phyloP scores from a whole-genome alignment of 2,329 filamentous ascomycete species.

The Calonectria ilicicola region DNA sequence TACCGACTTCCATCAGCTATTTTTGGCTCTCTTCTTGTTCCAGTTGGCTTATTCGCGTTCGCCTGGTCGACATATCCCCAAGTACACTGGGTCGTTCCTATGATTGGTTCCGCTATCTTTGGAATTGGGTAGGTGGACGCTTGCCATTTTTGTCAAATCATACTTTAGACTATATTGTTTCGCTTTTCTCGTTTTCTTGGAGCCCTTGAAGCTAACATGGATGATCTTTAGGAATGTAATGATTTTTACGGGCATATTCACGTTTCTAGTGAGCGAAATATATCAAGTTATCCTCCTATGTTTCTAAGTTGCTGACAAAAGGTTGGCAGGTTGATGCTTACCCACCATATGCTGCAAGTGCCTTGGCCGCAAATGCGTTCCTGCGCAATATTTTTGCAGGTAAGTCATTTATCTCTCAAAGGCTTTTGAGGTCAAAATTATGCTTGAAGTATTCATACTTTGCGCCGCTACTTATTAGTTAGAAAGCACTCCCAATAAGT shows the following conservation, averaged over 20 bases:
- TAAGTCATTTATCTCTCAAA: neutral
- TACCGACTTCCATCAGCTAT: constrained; percentile 84
- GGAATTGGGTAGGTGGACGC: neutral
- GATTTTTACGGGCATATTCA: neutral
- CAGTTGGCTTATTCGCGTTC: constrained; percentile 87
- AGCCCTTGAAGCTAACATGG: neutral
- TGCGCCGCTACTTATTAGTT: no score
- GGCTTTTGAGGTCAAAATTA: no score
- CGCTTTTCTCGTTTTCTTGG: neutral
- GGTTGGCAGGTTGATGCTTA: neutral
- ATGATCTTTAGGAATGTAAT: neutral
- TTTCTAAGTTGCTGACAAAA: neutral
- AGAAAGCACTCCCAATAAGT: no score
- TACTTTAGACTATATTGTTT: no score
- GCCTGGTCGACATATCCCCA: constrained; percentile 83
- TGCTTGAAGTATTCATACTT: no score
- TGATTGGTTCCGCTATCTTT: neutral
- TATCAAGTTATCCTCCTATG: no score
- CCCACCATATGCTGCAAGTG: neutral
- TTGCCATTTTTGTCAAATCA: neutral
- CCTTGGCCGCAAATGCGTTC: neutral
- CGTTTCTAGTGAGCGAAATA: neutral
- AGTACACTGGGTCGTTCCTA: constrained; percentile 75
- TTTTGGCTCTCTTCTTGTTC: constrained; percentile 79
- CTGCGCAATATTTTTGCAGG: neutral